These are phyloP conservation scores for Oidiodendron maius DNA, from an alignment of 495 filamentous ascomycete species.

Conservation along the genomic window DNA sequence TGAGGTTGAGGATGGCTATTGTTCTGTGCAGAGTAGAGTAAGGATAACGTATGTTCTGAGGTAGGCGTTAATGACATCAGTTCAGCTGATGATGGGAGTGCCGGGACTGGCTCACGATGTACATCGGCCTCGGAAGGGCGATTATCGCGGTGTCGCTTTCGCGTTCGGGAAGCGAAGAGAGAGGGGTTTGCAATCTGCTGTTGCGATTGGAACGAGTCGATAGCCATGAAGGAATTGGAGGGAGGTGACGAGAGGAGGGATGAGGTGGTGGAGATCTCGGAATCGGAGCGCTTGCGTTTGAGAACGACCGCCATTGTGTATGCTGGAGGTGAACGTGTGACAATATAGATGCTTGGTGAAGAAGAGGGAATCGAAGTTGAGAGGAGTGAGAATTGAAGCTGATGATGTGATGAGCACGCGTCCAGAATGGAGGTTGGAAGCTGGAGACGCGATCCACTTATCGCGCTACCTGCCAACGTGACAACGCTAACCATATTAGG, in stretches of 20 bases:
- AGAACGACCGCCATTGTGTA: conserved; percentile 12
- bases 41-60: conserved; percentile 21
- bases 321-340: too few species aligned
- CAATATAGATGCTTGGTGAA: background rate
- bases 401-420: background rate
- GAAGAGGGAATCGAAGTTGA: background rate
- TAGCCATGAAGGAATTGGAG: conserved; percentile 10
- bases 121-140: conserved; percentile 18
- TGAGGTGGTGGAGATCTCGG: conserved; percentile 16
- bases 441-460: background rate
- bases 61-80: background rate
- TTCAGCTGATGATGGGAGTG: background rate
- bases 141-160: conserved; percentile 22
- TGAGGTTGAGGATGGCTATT: conserved; percentile 6
- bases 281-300: conserved; percentile 24
- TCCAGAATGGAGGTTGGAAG: background rate
- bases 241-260: conserved; percentile 18
- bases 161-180: conserved; percentile 17
- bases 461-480: background rate
- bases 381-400: background rate
- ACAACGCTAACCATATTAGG: background rate
- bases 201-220: conserved; percentile 9
- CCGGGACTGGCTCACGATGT: conserved; percentile 11
- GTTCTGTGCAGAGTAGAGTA: conserved; percentile 21
- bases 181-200: conserved; percentile 14